phyloP scores from a whole-genome alignment of 164 flowering plant genomes.

The Dillenia suffruticosa region DNA sequence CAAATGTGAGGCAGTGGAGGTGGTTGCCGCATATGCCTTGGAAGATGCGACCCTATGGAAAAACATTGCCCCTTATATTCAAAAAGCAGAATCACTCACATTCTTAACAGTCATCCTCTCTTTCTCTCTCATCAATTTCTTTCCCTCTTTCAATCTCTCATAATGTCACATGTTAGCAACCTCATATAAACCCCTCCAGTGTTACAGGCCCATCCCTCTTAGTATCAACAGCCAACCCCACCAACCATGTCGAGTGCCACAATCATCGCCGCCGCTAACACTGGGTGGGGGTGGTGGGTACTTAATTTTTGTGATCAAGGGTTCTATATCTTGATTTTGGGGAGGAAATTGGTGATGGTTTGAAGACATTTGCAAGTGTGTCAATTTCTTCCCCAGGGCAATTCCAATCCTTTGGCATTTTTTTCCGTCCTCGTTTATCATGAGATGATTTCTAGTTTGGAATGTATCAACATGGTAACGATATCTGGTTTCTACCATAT shows the following conservation, averaged over 20 bases:
- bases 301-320: not conserved
- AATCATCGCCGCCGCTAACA: no score
- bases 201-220: constrained; percentile 1
- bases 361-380: constrained; percentile 2
- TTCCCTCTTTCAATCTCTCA: constrained; percentile 3
- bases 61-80: no score
- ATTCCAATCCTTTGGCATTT: constrained; percentile 37
- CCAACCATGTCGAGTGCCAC: not conserved
- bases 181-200: constrained; percentile 6
- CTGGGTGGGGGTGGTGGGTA: constrained; percentile 3
- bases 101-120: not conserved
- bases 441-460: not conserved
- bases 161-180: not conserved
- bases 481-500: not conserved
- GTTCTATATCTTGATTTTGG: not conserved
- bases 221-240: not conserved
- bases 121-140: not conserved
- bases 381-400: constrained; percentile 26
- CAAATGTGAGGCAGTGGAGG: constrained; percentile 17
- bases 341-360: not conserved
- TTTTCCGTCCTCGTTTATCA: not conserved
- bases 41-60: constrained; percentile 18
- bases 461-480: not conserved
- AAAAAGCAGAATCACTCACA: not conserved
- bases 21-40: constrained; percentile 40